A percentile compares a stretch with the other conserved stretches of the same genome.
These are phyloP conservation scores for Cenococcum geophilum DNA, from an alignment of 495 filamentous ascomycete species.

Conservation along the genomic window DNA sequence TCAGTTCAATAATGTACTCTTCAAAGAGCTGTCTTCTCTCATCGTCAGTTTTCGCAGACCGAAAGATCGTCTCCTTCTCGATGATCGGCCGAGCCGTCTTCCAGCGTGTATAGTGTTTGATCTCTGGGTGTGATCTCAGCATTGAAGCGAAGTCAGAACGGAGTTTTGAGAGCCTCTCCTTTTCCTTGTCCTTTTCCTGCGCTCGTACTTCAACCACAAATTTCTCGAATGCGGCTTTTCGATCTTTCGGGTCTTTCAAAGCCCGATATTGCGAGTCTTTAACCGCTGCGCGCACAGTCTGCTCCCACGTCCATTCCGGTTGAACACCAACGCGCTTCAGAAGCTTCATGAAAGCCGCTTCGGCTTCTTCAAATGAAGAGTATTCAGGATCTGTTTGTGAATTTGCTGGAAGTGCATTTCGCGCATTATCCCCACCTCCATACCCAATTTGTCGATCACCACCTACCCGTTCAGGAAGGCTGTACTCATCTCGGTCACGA, in stretches of 20 bases:
- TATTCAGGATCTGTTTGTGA: constrained; percentile 73
- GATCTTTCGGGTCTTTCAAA: constrained; percentile 87
- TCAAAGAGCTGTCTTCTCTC: constrained; percentile 91
- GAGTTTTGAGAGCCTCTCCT: constrained; percentile 89
- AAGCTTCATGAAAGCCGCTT: constrained; percentile 88
- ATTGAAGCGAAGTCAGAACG: constrained; percentile 92
- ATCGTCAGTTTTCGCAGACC: constrained; percentile 77
- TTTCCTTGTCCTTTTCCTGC: constrained; percentile 91
- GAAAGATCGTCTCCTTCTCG: constrained; percentile 91
- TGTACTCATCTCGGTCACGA: constrained; percentile 46
- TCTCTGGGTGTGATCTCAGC: constrained; percentile 94
- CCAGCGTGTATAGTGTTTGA: constrained; percentile 97
- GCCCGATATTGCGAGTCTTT: constrained; percentile 92
- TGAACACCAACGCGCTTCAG: constrained; percentile 78
- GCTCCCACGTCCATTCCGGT: constrained; percentile 88
- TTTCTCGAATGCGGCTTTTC: constrained; percentile 91
- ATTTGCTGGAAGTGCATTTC: constrained; percentile 49
- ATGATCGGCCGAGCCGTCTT: constrained; percentile 93
- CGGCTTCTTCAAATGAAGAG: constrained; percentile 79
- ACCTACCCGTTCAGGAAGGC: constrained; percentile 49
- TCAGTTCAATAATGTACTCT: constrained; percentile 82
- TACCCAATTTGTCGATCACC: constrained; percentile 64
- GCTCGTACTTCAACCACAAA: constrained; percentile 83
- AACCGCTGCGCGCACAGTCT: constrained; percentile 80
- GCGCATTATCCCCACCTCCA: constrained; percentile 11